A percentile compares a stretch with the other conserved stretches of the same genome.
Conservation (phyloP, 1,139 yeast species). For the Candida pseudoviswanathii region DNA sequence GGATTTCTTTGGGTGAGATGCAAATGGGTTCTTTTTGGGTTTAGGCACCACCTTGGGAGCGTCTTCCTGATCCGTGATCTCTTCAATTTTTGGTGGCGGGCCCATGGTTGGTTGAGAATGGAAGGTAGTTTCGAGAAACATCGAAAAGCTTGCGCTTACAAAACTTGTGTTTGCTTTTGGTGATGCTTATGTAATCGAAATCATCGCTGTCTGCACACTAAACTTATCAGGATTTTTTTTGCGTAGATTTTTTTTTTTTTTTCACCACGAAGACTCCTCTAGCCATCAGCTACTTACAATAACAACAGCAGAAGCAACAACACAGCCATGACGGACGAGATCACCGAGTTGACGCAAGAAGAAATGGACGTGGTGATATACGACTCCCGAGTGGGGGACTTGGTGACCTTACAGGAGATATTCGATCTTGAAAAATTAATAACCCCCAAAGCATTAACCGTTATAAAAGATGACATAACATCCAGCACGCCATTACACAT, state of each 20-base stretch:
- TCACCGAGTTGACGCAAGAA: slow-evolving; percentile 49
- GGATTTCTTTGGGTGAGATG: slow-evolving; percentile 23
- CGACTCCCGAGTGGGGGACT: slow-evolving; percentile 86
- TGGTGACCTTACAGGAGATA: slow-evolving; percentile 69
- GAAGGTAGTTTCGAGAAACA: neutral
- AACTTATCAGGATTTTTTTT: neutral
- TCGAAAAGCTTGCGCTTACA: too few relatives aligned
- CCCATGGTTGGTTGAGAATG: neutral
- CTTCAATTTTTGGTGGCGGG: slow-evolving; percentile 33
- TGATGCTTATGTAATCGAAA: neutral
- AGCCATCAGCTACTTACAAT: neutral
- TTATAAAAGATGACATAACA: slow-evolving; percentile 64
- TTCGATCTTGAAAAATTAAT: slow-evolving; percentile 51
- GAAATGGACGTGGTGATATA: slow-evolving; percentile 80
- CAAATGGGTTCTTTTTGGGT: slow-evolving; percentile 36
- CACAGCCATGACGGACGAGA: slow-evolving; percentile 8
- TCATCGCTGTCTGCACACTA: neutral
- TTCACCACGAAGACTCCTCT: too few relatives aligned
- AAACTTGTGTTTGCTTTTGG: neutral
- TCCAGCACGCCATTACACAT: slow-evolving; percentile 82
- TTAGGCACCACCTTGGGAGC: slow-evolving; percentile 2
- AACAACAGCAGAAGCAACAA: neutral
- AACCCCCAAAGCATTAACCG: slow-evolving; percentile 49
- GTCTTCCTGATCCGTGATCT: slow-evolving; percentile 11
- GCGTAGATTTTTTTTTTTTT: neutral